Evolutionary conservation across 306 rosid genomes (phyloP).

Genomic region (Acacia confusa): DNA sequence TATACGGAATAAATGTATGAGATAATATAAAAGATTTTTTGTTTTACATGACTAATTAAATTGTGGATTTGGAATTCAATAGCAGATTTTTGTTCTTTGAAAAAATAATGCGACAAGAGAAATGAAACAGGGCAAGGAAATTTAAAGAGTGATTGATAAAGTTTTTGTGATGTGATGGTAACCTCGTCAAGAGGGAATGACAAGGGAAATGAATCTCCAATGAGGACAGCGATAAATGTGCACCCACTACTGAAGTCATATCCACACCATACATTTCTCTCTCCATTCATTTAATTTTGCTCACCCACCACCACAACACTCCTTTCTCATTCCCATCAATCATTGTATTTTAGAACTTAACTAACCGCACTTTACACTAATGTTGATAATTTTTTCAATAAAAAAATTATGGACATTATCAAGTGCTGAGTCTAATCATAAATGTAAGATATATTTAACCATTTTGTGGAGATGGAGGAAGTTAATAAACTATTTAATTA

Average conservation of each 20-base stretch:
- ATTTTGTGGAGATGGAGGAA: fast-evolving
- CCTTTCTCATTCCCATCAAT: not conserved
- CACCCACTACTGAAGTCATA: not conserved
- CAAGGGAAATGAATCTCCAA: not conserved
- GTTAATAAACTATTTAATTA: too few species aligned
- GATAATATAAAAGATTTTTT: too few species aligned
- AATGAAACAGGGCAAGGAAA: not conserved
- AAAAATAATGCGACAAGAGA: not conserved
- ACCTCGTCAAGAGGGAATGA: not conserved
- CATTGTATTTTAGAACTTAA: too few species aligned
- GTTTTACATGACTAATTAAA: not conserved
- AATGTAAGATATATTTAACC: too few species aligned
- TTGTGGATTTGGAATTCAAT: not conserved
- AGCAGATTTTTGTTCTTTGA: too few species aligned
- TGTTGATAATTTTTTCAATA: too few species aligned
- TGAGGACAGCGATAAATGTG: not conserved
- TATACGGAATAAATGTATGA: too few species aligned
- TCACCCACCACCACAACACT: not conserved
- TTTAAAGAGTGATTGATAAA: too few species aligned
- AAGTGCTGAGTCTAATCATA: too few species aligned
- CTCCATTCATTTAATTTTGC: not conserved
- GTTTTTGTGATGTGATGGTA: not conserved
- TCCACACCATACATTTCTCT: not conserved
- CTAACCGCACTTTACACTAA: too few species aligned
- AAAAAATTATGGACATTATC: too few species aligned